Evolutionary conservation across 495 filamentous ascomycete genomes (phyloP).

Genomic region (Tuber microsphaerosporum): DNA sequence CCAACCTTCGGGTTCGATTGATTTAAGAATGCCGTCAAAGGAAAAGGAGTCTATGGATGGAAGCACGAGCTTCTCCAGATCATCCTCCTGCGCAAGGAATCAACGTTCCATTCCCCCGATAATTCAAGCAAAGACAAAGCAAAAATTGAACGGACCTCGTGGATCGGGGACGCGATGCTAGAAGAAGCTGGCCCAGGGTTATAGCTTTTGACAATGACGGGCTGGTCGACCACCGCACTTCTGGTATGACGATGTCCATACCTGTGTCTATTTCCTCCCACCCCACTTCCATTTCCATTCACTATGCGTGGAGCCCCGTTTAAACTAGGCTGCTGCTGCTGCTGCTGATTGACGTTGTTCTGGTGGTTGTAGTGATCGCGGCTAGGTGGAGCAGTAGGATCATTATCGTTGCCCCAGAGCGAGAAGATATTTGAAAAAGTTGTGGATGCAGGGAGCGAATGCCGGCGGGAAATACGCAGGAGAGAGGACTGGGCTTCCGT

Average conservation of each 20-base stretch:
- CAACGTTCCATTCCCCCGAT: slow-evolving; percentile 26
- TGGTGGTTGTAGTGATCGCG: slow-evolving; percentile 9
- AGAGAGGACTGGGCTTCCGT: slow-evolving; percentile 33
- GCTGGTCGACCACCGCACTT: slow-evolving; percentile 37
- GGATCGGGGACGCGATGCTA: slow-evolving; percentile 34
- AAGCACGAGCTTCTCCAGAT: slow-evolving; percentile 32
- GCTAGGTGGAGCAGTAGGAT: slow-evolving; percentile 9
- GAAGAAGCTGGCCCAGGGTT: slow-evolving; percentile 39
- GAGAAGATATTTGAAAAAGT: slow-evolving; percentile 36
- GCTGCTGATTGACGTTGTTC: slow-evolving; percentile 15
- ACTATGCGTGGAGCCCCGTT: slow-evolving; percentile 5
- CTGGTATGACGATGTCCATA: slow-evolving; percentile 42
- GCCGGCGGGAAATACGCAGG: slow-evolving; percentile 38
- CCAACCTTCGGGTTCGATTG: slow-evolving; percentile 38
- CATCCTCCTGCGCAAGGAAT: slow-evolving; percentile 33
- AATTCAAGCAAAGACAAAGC: slow-evolving; percentile 6
- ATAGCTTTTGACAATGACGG: slow-evolving; percentile 42
- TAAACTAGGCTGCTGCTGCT: slow-evolving; percentile 21
- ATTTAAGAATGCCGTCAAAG: slow-evolving; percentile 39
- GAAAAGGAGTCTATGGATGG: slow-evolving; percentile 41
- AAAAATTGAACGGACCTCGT: slow-evolving; percentile 34
- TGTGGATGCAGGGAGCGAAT: slow-evolving; percentile 38
- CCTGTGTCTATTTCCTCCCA: slow-evolving; percentile 39
- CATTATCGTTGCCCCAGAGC: slow-evolving; percentile 37
- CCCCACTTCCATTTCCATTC: slow-evolving; percentile 22